Percentiles rank a stretch among this genome's conserved stretches.
Conservation (phyloP, 2,329 filamentous ascomycete genomes). For the Ophiosphaerella korrae region DNA sequence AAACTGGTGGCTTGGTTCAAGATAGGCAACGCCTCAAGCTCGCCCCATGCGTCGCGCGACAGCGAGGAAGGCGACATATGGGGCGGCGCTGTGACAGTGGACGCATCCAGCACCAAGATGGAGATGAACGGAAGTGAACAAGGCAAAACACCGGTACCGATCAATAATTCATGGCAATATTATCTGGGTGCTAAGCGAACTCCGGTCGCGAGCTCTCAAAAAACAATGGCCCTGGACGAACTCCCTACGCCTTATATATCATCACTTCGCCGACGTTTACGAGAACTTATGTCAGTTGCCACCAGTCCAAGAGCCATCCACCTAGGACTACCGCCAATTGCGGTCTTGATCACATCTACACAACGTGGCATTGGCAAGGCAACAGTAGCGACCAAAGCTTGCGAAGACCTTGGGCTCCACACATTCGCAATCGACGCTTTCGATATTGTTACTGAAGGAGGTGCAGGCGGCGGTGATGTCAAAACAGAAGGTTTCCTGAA, state of each 20-base stretch:
- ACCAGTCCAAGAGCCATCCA: constrained; percentile 87
- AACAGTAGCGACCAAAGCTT: constrained; percentile 76
- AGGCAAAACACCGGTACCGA: constrained; percentile 76
- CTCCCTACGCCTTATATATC: constrained; percentile 52
- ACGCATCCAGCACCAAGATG: constrained; percentile 85
- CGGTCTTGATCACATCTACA: constrained; percentile 86
- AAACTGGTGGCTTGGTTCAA: constrained; percentile 84
- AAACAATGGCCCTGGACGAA: constrained; percentile 57
- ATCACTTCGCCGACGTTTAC: constrained; percentile 64
- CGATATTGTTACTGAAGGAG: constrained; percentile 91
- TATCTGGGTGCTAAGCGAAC: constrained; percentile 79
- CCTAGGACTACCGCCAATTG: constrained; percentile 83
- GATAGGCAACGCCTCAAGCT: constrained; percentile 68
- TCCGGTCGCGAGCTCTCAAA: constrained; percentile 62
- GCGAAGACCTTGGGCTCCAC: constrained; percentile 87
- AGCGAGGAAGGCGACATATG: constrained; percentile 74
- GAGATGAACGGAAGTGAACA: constrained; percentile 89
- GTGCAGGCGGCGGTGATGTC: constrained; percentile 83
- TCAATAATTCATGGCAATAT: constrained; percentile 82
- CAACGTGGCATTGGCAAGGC: constrained; percentile 93
- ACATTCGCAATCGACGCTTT: constrained; percentile 88
- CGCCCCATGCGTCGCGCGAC: constrained; percentile 57
- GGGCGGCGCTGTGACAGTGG: constrained; percentile 85
- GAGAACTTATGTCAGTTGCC: constrained; percentile 84
- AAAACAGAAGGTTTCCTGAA: constrained; percentile 93